Conservation (phyloP, 768 basidiomycete genomes). For the Kwoniella newhampshirensis region DNA sequence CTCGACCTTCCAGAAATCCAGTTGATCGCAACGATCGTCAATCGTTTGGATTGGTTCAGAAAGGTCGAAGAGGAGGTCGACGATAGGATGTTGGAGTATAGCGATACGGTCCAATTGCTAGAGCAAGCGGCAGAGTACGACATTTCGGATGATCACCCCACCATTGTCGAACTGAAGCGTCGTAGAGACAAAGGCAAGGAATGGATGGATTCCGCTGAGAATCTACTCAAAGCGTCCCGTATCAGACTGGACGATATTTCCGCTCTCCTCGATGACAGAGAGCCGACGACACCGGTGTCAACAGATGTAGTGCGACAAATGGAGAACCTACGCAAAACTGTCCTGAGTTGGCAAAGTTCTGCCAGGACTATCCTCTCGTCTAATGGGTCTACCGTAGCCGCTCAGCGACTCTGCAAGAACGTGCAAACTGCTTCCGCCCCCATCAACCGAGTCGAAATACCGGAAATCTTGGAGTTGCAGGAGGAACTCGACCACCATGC, state of each 20-base stretch:
- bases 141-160: slow-evolving; percentile 65
- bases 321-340: slow-evolving; percentile 59
- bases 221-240: slow-evolving; percentile 10
- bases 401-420: slow-evolving; percentile 38
- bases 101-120: slow-evolving; percentile 73
- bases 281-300: slow-evolving; percentile 67
- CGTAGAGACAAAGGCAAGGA: slow-evolving; percentile 67
- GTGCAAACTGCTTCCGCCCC: slow-evolving; percentile 38
- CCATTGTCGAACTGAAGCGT: slow-evolving; percentile 65
- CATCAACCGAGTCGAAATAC: slow-evolving; percentile 35
- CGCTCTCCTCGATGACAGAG: slow-evolving; percentile 66
- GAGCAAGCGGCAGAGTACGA: slow-evolving; percentile 69
- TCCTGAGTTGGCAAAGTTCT: slow-evolving; percentile 35
- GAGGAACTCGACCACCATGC: slow-evolving; percentile 40
- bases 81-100: slow-evolving; percentile 66
- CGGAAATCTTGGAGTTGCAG: slow-evolving; percentile 46
- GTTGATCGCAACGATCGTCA: slow-evolving; percentile 75
- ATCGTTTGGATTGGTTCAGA: slow-evolving; percentile 70
- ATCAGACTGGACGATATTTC: slow-evolving; percentile 77
- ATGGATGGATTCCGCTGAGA: slow-evolving; percentile 73
- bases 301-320: slow-evolving; percentile 66
- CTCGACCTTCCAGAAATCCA: slow-evolving; percentile 77
- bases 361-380: slow-evolving; percentile 29
- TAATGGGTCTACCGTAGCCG: slow-evolving; percentile 19
- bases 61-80: slow-evolving; percentile 71